Evolutionary conservation across 225 moss, liverwort and hornwort genomes (phyloP), one percentile per base, ranked within the genome.

Genomic region (Ulota crispa): DNA sequence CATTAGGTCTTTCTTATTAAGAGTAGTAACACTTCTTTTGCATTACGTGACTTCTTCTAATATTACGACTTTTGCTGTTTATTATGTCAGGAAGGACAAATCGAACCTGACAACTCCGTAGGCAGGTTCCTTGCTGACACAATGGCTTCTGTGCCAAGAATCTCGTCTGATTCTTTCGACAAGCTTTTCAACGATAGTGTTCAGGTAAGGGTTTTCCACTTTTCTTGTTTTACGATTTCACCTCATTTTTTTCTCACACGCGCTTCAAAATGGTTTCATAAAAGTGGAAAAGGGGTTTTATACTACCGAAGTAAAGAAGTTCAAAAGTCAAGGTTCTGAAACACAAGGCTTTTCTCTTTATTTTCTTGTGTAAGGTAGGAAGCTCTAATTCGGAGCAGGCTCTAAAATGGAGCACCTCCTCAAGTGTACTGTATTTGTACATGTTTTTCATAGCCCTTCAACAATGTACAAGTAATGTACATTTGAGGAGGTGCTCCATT

Each of bases 101-200:
- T 92, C 9, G 70, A 93, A 45, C 91, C 99, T 53, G 99, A 99
- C 70, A 96, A 96, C 68, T 89, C 94, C 18, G 78, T 99, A 75
- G 99, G 99, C 69, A 92, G 99, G 86, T 99, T 94, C 73, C 89
- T 99, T n/a, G 92, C 96, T 41, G 99, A 99, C 77, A 95, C 99
- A 18, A 77, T 99, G 86, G 96, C 99, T 59, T 93, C 94, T 30
- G 91, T 96, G 24, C 99, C 99, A 71, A 93, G 94, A 87, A 85
- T 99, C 42, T 81, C 88, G 21, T 79, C 96, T 60, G 99, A 99
- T 80, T 91, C 94, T 70, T 99, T 99, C 74, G 99, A 99, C 90
- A 99, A 99, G 84, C 93, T 99, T 67, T 99, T 99, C 86, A 94
- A 99, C 72, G 99, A 96, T 77, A 95, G 99, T 85, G 91, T 99